Evolutionary conservation across 805 yeast species (phyloP).

Genomic region (Scheffersomyces stipitis): DNA sequence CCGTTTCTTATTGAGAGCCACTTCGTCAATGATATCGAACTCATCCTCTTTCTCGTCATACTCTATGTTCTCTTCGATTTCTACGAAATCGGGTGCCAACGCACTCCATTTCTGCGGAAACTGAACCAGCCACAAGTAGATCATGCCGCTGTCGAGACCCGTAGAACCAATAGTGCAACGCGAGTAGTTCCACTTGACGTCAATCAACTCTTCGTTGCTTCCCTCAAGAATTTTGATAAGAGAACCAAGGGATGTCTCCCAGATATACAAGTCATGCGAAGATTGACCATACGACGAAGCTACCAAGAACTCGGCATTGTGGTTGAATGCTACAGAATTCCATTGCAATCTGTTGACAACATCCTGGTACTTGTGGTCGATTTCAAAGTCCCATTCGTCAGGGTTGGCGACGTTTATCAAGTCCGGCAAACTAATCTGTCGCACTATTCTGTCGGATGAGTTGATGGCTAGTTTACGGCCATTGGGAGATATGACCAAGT

Average conservation of each 20-base stretch:
- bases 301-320: slow-evolving; percentile 76
- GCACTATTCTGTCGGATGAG: slow-evolving; percentile 71
- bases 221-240: slow-evolving; percentile 87
- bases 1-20: slow-evolving; percentile 58
- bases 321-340: slow-evolving; percentile 77
- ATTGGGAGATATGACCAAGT: slow-evolving; percentile 56
- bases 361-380: slow-evolving; percentile 84
- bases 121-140: slow-evolving; percentile 78
- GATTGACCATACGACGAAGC: slow-evolving; percentile 84
- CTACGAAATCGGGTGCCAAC: slow-evolving; percentile 93
- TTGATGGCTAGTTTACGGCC: slow-evolving; percentile 68
- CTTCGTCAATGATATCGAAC: slow-evolving; percentile 77
- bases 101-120: slow-evolving; percentile 96
- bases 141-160: slow-evolving; percentile 80
- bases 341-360: slow-evolving; percentile 86
- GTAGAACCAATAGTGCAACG: slow-evolving; percentile 76
- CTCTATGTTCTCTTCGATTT: slow-evolving; percentile 86
- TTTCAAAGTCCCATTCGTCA: slow-evolving; percentile 53
- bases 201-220: slow-evolving; percentile 82
- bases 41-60: slow-evolving; percentile 90
- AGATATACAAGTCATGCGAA: slow-evolving; percentile 83
- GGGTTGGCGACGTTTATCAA: slow-evolving; percentile 27
- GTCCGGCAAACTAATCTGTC: slow-evolving; percentile 58
- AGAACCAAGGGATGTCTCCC: slow-evolving; percentile 92
- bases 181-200: slow-evolving; percentile 82